These are phyloP conservation scores for Daldinia bambusicola DNA, from an alignment of 495 filamentous ascomycete species.

Conservation along the genomic window DNA sequence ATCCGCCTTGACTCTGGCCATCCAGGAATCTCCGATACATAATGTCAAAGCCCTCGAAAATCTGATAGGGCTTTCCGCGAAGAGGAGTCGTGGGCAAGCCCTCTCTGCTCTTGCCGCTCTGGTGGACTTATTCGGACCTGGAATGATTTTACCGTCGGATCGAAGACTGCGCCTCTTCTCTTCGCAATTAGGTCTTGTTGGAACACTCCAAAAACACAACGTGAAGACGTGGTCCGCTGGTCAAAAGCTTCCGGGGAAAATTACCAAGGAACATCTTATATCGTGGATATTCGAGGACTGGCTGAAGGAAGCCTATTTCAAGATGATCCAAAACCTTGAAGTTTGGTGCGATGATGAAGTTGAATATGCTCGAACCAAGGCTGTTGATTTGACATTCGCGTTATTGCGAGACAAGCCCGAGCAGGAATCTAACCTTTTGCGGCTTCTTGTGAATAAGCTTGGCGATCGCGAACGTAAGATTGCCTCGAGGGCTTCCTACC, in stretches of 20 bases:
- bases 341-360: conserved; percentile 93
- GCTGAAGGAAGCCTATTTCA: conserved; percentile 91
- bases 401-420: conserved; percentile 95
- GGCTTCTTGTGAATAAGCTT: conserved; percentile 93
- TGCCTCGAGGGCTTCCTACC: conserved; percentile 88
- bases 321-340: conserved; percentile 88
- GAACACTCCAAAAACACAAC: conserved; percentile 67
- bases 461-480: conserved; percentile 95
- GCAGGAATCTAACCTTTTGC: conserved; percentile 92
- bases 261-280: conserved; percentile 80
- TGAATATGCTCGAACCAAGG: conserved; percentile 84
- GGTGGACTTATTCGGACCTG: conserved; percentile 92
- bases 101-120: conserved; percentile 90
- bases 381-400: conserved; percentile 88
- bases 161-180: conserved; percentile 81
- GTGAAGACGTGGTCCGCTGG: conserved; percentile 70
- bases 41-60: conserved; percentile 88
- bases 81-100: conserved; percentile 91
- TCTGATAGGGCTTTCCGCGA: conserved; percentile 80
- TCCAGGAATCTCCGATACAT: conserved; percentile 95
- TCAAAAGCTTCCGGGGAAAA: conserved; percentile 71
- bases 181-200: conserved; percentile 80
- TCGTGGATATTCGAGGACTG: conserved; percentile 95
- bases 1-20: conserved; percentile 88
- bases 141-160: conserved; percentile 82